Base-by-base conservation (phyloP, 164 flowering plant species). In the Annona cherimola region DNA sequence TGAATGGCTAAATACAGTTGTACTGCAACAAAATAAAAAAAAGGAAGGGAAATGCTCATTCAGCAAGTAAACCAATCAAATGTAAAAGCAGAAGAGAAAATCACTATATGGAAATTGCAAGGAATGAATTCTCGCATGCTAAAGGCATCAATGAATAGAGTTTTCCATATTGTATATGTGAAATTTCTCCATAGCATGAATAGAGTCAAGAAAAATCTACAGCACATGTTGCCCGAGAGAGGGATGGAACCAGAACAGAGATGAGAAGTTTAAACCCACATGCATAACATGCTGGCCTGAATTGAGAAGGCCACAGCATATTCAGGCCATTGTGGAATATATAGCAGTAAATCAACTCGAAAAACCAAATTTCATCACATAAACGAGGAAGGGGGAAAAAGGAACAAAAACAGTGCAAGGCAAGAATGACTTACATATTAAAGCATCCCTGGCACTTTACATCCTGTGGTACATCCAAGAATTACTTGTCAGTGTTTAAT, bases 371-470 rank as follows among this genome's bases (percentile, higher is more conserved):
- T n/a, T 61, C 39, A 4, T 11, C n/a, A 40, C 11, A 11, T 1
- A 40, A 39, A 39, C 4, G 41, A 39, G 3, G 11, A 0, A 7
- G 12, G 16, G 16, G 4, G 11, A 64, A 12, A 3, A 16, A 40
- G 18, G 5, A 64, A 3, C 1, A 3, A 63, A 42, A 1, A 40
- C 45, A 64, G 5, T 64, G 41, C 16, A 35, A 26, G 2, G 4
- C 57, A 42, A 54, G 35, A 39, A 4, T 16, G 18, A 54, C 75
- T 66, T 59, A 73, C 75, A 73, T 73, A 63, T 66, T 73, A 19
- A 73, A 73, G 64, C 75, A 73, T 73, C 75, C 75, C 55, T 66
- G 75, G 74, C 74, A 72, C 66, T 72, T 72, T 63, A 72, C 74
- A 54, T 72, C 74, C 74, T 72, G 9, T 19, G 50, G 61, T 50